Conservation (phyloP, 108 stramenopile species). For the Nitzschia sp. region DNA sequence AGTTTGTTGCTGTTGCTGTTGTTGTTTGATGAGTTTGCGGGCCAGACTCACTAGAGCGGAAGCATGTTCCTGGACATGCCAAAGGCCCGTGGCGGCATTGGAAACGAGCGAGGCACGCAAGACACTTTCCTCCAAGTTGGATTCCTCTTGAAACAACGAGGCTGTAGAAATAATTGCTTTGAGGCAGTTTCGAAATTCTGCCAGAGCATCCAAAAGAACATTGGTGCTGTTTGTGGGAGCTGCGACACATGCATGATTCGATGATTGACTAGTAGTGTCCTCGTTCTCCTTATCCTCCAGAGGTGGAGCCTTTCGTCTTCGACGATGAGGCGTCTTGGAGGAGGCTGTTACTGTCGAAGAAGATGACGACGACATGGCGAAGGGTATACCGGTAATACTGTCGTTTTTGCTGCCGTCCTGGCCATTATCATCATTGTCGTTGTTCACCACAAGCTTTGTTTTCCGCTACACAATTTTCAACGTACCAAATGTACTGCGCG, state of each 20-base stretch:
- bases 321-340: not conserved
- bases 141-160: not conserved
- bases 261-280: not conserved
- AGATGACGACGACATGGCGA: not conserved
- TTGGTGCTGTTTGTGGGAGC: not conserved
- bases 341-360: not conserved
- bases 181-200: not conserved
- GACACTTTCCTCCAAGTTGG: slow-evolving; percentile 8
- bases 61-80: slow-evolving; percentile 19
- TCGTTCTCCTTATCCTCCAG: not conserved
- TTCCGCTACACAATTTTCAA: not conserved
- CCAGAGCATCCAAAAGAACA: not conserved
- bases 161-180: not conserved
- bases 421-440: not conserved
- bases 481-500: not conserved
- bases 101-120: not conserved
- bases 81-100: not conserved
- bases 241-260: not conserved
- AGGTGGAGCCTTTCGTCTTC: not conserved
- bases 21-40: slow-evolving; percentile 30
- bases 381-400: not conserved
- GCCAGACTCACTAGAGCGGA: slow-evolving; percentile 9
- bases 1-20: not conserved
- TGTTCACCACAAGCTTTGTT: not conserved
- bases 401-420: not conserved